phyloP scores from a whole-genome alignment of 768 basidiomycete species.

The Filobasidium floriforme region DNA sequence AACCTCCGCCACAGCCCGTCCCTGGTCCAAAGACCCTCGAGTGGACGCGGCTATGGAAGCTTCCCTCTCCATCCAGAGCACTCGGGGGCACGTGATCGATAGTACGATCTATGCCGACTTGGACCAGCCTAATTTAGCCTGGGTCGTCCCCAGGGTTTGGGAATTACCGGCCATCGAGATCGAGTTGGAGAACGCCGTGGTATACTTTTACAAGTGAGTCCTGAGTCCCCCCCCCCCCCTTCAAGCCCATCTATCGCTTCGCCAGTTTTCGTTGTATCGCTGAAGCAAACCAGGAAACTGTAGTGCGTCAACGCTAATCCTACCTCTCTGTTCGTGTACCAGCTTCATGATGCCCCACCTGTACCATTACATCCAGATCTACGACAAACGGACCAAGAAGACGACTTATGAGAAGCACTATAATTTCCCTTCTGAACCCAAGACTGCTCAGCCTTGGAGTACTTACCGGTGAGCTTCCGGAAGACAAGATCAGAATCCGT shows the following conservation, averaged over 20 bases:
- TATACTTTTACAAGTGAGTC: slow-evolving; percentile 24
- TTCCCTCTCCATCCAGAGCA: slow-evolving; percentile 5
- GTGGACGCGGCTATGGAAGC: slow-evolving; percentile 14
- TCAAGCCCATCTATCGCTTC: no score
- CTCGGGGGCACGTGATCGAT: slow-evolving; percentile 11
- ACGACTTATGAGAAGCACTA: slow-evolving; percentile 20
- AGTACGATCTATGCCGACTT: slow-evolving; percentile 21
- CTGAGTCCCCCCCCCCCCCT: not conserved
- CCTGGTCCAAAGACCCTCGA: slow-evolving; percentile 9
- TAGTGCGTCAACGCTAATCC: no score
- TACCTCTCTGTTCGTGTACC: not conserved
- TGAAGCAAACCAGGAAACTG: no score
- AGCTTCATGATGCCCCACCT: slow-evolving; percentile 23
- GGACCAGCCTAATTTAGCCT: slow-evolving; percentile 19
- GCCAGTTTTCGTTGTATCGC: no score
- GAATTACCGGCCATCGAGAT: slow-evolving; percentile 20
- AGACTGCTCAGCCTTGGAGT: slow-evolving; percentile 13
- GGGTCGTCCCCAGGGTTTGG: slow-evolving; percentile 17
- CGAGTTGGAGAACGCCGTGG: slow-evolving; percentile 18
- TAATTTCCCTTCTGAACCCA: slow-evolving; percentile 12
- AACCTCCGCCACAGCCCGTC: slow-evolving; percentile 11
- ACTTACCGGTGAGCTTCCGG: slow-evolving; percentile 6
- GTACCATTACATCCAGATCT: slow-evolving; percentile 14
- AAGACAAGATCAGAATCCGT: no score
- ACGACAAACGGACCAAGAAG: slow-evolving; percentile 17